Base-by-base conservation (phyloP, 1,139 yeast species). In the Candida tetrigidarum region DNA sequence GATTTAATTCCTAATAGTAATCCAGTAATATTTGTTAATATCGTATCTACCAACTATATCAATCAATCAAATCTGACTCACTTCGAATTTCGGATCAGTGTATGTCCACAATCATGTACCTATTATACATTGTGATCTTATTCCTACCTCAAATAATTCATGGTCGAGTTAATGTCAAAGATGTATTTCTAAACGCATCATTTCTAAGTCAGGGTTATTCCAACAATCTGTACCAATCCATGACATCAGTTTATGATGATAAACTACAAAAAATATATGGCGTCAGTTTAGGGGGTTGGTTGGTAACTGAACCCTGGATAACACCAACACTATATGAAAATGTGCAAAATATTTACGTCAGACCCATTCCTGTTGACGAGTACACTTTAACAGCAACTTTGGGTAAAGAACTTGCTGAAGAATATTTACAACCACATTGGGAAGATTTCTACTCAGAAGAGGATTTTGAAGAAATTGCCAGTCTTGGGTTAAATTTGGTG, bases 251-350 rank as follows among this genome's bases (percentile, higher is more conserved):
- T 10, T 38, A 32, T n/a, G 27, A 39, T 8, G 48, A 43, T 26
- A 18, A 34, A 12, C n/a, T 41, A 15, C 29, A 37, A n/a, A 48
- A 54, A 47, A 47, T 44, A 6, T 42, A 51, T 34, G 66, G 66
- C 1, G 66, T 62, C 9, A 58, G 57, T 44, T 47, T 62, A 33
- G 67, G 67, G 7, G 66, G 66, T 3, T 62, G 66, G 66, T 49
- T 62, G 11, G 61, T 62, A 2, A 50, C 60, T n/a, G 66, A 63
- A 43, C 66, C 66, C 0, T 62, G 64, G 63, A 62, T 62, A 19
- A 59, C 60, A 2, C 64, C 66, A 4, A 50, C 55, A 20, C 29
- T 62, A 3, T 62, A 59, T 50, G 61, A 59, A 5, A 41, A 45
- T 10, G 52, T 52, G 4, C 43, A 48, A 8, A 29, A 37, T 10